Evolutionary conservation across 73 alveolate species (phyloP).

Genomic region (Uronychia setigera): DNA sequence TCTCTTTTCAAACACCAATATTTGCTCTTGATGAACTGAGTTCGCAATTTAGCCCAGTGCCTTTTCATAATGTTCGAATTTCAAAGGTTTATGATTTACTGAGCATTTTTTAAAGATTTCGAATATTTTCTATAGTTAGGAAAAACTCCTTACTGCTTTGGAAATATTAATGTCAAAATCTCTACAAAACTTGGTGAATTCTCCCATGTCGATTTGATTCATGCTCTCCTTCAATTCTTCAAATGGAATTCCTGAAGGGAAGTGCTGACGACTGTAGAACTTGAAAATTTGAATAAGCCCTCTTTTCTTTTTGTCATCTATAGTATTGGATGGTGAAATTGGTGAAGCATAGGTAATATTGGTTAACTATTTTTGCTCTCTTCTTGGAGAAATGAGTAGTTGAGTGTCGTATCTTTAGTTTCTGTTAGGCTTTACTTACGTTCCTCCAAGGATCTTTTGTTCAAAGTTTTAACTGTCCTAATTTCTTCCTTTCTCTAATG

Average conservation of each 20-base stretch:
- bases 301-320: conserved; percentile 13
- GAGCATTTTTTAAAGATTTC: conserved; percentile 22
- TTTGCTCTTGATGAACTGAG: conserved; percentile 9
- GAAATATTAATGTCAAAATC: conserved; percentile 39
- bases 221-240: conserved; percentile 43
- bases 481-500: neutral
- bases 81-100: conserved; percentile 13
- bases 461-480: neutral
- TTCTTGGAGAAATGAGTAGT: neutral
- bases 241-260: conserved; percentile 42
- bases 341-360: neutral
- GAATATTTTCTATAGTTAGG: conserved; percentile 16
- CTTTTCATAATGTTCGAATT: conserved; percentile 15
- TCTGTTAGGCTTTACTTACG: neutral
- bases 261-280: conserved; percentile 43
- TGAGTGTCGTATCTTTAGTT: conserved; percentile 8
- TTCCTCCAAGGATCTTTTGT: neutral
- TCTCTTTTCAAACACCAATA: conserved; percentile 24
- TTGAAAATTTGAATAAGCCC: conserved; percentile 29
- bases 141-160: neutral
- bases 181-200: conserved; percentile 39
- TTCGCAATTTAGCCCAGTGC: conserved; percentile 5
- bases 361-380: conserved; percentile 7
- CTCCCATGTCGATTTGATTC: conserved; percentile 33
- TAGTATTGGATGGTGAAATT: neutral